phyloP scores from a whole-genome alignment of 257 asterid genomes.

The Catharanthus roseus region DNA sequence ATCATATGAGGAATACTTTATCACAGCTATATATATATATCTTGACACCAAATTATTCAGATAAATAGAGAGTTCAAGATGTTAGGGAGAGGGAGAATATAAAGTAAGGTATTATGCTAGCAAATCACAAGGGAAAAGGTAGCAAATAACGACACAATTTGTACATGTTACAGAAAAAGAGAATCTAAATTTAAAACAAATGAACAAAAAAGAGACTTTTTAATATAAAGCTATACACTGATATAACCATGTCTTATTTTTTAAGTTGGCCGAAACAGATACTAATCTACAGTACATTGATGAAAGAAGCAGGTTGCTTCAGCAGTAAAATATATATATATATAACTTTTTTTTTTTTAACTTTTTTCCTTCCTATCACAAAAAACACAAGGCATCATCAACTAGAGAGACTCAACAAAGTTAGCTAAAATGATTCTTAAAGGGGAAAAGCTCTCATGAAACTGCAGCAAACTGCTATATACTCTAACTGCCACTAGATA shows the following conservation, averaged over 20 bases:
- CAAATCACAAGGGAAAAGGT: not conserved
- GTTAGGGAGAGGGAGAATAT: not conserved
- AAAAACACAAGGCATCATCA: constrained; percentile 24
- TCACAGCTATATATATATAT: not conserved
- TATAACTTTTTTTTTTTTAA: too few relatives aligned
- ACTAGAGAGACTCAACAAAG: constrained; percentile 19
- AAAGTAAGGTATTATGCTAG: not conserved
- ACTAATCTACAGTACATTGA: constrained; percentile 37
- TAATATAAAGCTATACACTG: constrained; percentile 29
- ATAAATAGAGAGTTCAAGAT: not conserved
- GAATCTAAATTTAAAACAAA: not conserved
- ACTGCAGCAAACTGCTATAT: constrained; percentile 19
- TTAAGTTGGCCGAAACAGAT: constrained; percentile 18
- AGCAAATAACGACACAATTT: not conserved
- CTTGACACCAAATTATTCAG: not conserved
- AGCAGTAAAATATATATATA: constrained; percentile 15
- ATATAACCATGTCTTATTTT: constrained; percentile 20
- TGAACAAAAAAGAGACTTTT: not conserved
- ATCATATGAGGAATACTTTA: not conserved
- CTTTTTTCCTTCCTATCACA: constrained; percentile 16
- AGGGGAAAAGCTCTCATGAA: constrained; percentile 11
- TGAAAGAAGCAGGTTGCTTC: constrained; percentile 28
- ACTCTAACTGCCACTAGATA: constrained; percentile 21
- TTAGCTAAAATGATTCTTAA: constrained; percentile 23
- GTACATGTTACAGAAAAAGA: not conserved